A percentile compares a stretch with the other conserved stretches of the same genome.
phyloP scores from a whole-genome alignment of 2,329 filamentous ascomycete genomes.

The Stachybotrys chlorohalonatus region DNA sequence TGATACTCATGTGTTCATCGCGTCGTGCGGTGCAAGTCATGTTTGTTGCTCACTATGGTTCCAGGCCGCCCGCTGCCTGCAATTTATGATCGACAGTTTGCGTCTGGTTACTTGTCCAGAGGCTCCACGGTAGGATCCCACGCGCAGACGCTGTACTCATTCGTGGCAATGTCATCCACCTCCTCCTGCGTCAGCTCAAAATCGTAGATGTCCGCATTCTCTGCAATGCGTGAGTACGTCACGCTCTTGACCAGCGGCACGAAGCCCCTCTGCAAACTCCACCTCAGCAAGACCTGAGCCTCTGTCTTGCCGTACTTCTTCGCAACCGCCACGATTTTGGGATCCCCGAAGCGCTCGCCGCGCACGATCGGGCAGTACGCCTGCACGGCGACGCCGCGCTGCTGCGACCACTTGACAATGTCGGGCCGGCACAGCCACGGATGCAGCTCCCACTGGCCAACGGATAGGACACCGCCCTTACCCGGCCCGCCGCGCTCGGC shows the following conservation, averaged over 20 bases:
- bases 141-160: constrained; percentile 42
- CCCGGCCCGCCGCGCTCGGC: constrained; percentile 49
- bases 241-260: constrained; percentile 69
- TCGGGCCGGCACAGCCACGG: constrained; percentile 78
- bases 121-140: constrained; percentile 46
- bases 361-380: constrained; percentile 53
- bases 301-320: constrained; percentile 65
- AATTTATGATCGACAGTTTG: background rate
- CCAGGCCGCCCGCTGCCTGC: too few relatives aligned
- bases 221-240: constrained; percentile 54
- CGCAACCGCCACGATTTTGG: constrained; percentile 53
- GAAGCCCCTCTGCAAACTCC: constrained; percentile 71
- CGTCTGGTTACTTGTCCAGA: constrained; percentile 27
- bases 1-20: too few relatives aligned
- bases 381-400: constrained; percentile 53
- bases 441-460: constrained; percentile 85
- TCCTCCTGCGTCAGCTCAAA: constrained; percentile 48
- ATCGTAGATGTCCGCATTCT: constrained; percentile 50
- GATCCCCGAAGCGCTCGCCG: constrained; percentile 63
- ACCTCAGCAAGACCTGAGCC: constrained; percentile 71
- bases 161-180: constrained; percentile 37
- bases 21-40: too few relatives aligned
- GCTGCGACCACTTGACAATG: constrained; percentile 67
- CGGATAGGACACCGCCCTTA: constrained; percentile 63
- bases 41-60: too few relatives aligned